Evolutionary conservation across 1,139 yeast species (phyloP), one percentile per base, ranked within the genome.

Genomic region (Blastobotrys indianensis): DNA sequence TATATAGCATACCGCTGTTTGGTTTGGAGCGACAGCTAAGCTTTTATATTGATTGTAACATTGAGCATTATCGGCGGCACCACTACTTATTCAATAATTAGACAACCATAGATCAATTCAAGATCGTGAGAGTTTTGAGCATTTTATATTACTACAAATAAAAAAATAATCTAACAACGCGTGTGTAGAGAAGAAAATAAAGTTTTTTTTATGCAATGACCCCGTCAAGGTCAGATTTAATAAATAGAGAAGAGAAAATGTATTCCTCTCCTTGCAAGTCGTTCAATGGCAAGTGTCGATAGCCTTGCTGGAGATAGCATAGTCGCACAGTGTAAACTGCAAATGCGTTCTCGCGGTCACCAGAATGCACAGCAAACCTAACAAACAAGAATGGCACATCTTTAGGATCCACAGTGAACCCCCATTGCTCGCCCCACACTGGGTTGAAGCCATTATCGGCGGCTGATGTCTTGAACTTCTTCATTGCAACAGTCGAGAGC

Each of bases 361-460:
- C 70, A 2, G 73, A 63, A 33, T 66, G 74, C 4, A 81, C 74
- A 1, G 72, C 57, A 47, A 82, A 70, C 46, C 79, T 66, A 5
- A 81, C 50, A 59, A 81, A 82, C 25, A 75, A 71, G 48, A 80
- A 67, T 41, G 73, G 72, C 13, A 62, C 57, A 42, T 64, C 64
- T 38, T 61, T 59, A 6, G 76, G 66, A 2, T 63, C 61, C 9
- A 82, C 58, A 0, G 59, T 62, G 1, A 85, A 75, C 20, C 65
- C 58, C 51, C 80, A 74, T 3, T 61, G 62, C 42, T 76, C 72
- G 54, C 82, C 77, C 96, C 96, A 88, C 2, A 74, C 66, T 0
- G 97, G 97, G 61, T 85, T 88, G 64, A 85, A 87, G 0, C 97
- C 96, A 63, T 88, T 87, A 44, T 74, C 74, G 2, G 77, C 69